A percentile compares a stretch with the other conserved stretches of the same genome.
phyloP scores from a whole-genome alignment of 352 stramenopile species.

The Peronospora tabacina region DNA sequence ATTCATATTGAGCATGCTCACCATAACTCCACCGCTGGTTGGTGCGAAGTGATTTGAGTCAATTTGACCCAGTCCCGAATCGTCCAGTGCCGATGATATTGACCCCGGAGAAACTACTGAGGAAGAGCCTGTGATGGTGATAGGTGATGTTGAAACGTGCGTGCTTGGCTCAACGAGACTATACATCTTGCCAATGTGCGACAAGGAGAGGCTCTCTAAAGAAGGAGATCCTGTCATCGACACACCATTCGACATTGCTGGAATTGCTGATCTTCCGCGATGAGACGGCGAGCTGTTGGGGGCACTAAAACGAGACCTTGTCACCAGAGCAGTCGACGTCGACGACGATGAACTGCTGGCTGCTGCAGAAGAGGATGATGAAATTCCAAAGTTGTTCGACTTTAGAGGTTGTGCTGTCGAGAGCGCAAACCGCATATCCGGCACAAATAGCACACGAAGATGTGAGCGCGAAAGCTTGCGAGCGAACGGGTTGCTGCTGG shows the following conservation, averaged over 20 bases:
- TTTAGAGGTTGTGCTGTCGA: slow-evolving; percentile 47
- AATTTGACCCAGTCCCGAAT: slow-evolving; percentile 33
- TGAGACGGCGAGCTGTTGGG: slow-evolving; percentile 19
- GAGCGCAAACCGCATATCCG: slow-evolving; percentile 56
- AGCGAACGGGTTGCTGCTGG: slow-evolving; percentile 37
- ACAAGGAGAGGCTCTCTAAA: slow-evolving; percentile 68
- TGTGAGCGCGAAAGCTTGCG: slow-evolving; percentile 55
- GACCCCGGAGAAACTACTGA: slow-evolving; percentile 27
- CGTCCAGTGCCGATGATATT: slow-evolving; percentile 25
- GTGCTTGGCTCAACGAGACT: slow-evolving; percentile 66
- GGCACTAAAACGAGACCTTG: slow-evolving; percentile 24
- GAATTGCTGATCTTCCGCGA: slow-evolving; percentile 11
- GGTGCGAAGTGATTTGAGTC: slow-evolving; percentile 58
- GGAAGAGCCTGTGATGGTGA: slow-evolving; percentile 32
- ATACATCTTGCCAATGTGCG: slow-evolving; percentile 79
- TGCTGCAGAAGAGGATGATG: slow-evolving; percentile 16
- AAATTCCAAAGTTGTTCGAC: slow-evolving; percentile 34
- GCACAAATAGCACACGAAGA: slow-evolving; percentile 50
- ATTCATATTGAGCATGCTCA: slow-evolving; percentile 76
- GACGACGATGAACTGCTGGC: slow-evolving; percentile 18
- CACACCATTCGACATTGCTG: slow-evolving; percentile 17
- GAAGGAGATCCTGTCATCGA: slow-evolving; percentile 22
- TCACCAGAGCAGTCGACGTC: slow-evolving; percentile 37
- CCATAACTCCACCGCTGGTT: slow-evolving; percentile 50
- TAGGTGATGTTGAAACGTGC: slow-evolving; percentile 39